Conservation (phyloP, 306 rosid genomes). For the Pyrus bretschneideri region DNA sequence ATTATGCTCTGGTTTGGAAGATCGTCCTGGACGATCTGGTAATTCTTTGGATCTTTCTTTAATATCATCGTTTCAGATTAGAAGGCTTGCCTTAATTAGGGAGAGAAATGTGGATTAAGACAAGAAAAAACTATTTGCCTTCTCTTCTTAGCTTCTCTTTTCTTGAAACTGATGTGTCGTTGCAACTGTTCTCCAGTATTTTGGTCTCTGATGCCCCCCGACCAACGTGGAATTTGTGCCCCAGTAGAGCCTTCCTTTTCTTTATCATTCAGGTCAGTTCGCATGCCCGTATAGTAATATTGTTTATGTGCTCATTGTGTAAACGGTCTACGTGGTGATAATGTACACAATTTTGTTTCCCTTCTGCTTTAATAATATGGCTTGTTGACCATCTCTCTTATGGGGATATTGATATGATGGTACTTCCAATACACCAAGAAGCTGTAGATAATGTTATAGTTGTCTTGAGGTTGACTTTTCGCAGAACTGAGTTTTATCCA, state of each 20-base stretch:
- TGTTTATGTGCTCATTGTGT: neutral
- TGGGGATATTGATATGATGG: neutral
- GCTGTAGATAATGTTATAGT: neutral
- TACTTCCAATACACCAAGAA: neutral
- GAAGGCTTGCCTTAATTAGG: neutral
- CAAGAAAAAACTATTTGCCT: neutral
- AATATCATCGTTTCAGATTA: neutral
- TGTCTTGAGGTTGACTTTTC: neutral
- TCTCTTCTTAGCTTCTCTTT: neutral
- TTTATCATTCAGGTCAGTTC: slow-evolving; percentile 61
- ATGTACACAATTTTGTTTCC: neutral
- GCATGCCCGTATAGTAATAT: neutral
- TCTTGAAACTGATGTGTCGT: slow-evolving; percentile 9
- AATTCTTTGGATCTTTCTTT: slow-evolving; percentile 11
- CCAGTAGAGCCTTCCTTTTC: slow-evolving; percentile 70
- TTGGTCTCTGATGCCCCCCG: slow-evolving; percentile 71
- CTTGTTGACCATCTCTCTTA: neutral
- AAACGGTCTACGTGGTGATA: neutral
- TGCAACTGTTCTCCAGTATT: slow-evolving; percentile 42
- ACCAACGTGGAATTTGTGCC: slow-evolving; percentile 46
- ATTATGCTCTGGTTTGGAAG: slow-evolving; percentile 51
- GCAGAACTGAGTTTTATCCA: neutral
- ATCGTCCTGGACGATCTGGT: slow-evolving; percentile 64
- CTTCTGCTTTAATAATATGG: neutral
- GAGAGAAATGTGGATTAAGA: neutral